Base-by-base conservation (phyloP, 2,329 filamentous ascomycete species). In the Venturia asperata region DNA sequence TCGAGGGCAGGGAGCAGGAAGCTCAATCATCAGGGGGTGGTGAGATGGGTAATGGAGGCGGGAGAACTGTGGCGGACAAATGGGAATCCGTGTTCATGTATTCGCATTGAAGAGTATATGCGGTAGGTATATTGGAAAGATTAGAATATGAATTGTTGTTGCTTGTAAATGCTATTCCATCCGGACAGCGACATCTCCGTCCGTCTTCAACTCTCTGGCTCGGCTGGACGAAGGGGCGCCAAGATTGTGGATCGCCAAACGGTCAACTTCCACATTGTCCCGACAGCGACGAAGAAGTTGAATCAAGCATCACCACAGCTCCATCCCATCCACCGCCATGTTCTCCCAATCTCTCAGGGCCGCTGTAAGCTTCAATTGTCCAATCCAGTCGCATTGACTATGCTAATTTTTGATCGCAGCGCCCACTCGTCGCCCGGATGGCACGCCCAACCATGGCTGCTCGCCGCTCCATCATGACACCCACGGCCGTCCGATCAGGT, bases 381-480 rank as follows among this genome's bases (percentile, higher is more conserved):
- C 66, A 65, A 52, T 42, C 45, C 65, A 64, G 43, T 65, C 63
- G 52, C 68, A 66, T 60, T 65, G 49, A 60, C 24, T 45, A 49
- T 68, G 66, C 71, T 77, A 70, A 76, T 70, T 66, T 42, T 66
- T 67, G 42, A n/a, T 58, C 66, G 65, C 75, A 87, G 85, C 82
- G 84, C 79, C 83, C 83, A 76, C 77, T 84, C 74, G 76, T 87
- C 75, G 80, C 80, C 77, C 83, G 85, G 78, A 80, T 82, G 73
- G 80, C 81, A 77, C 82, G 82, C 74, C 83, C 82, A 83, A 72
- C 78, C 78, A 76, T 76, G 77, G 74, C 81, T 71, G 77, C 81
- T 74, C 83, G 83, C 77, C 84, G 86, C 75, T 85, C 83, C 75
- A 86, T 87, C 78, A 80, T 87, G 78, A 82, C 82, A 70, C 83